phyloP scores from a whole-genome alignment of 768 basidiomycete genomes.

The Lentinula detonsa region DNA sequence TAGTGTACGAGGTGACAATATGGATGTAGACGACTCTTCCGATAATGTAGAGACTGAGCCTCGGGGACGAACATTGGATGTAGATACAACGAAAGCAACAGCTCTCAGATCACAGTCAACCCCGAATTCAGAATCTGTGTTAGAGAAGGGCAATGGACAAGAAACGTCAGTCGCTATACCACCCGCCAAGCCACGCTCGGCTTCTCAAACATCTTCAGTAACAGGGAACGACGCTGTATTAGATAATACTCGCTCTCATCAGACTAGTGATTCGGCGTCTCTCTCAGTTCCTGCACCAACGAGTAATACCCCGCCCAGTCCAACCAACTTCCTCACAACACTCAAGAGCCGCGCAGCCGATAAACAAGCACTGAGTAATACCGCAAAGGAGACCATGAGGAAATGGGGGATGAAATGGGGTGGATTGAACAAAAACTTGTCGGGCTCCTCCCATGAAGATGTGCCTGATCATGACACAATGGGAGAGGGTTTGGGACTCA shows the following conservation, averaged over 20 bases:
- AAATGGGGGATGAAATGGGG: conserved; percentile 91
- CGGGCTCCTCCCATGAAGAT: conserved; percentile 27
- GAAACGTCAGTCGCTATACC: conserved; percentile 4
- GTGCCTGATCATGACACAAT: conserved; percentile 33
- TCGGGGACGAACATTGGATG: conserved; percentile 31
- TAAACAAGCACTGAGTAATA: conserved; percentile 80
- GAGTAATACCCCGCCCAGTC: conserved; percentile 33
- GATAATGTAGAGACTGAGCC: conserved; percentile 18
- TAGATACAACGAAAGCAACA: conserved; percentile 21
- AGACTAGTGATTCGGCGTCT: conserved; percentile 21
- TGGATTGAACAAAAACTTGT: conserved; percentile 49
- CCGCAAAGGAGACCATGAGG: conserved; percentile 83
- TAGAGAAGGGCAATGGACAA: not conserved
- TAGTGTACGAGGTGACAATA: conserved; percentile 32
- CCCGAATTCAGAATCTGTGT: conserved; percentile 14
- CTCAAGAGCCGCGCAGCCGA: conserved; percentile 74
- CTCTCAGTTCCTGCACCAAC: conserved; percentile 14
- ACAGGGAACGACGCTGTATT: conserved; percentile 17
- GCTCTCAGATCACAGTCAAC: conserved; percentile 27
- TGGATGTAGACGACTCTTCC: conserved; percentile 16
- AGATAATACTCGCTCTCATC: conserved; percentile 1
- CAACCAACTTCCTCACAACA: conserved; percentile 69
- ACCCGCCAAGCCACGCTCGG: conserved; percentile 28
- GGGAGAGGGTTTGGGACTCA: conserved; percentile 11
- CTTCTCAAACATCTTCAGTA: conserved; percentile 40